Evolutionary conservation across 2,329 filamentous ascomycete species (phyloP).

Genomic region (Annulohypoxylon truncatum): DNA sequence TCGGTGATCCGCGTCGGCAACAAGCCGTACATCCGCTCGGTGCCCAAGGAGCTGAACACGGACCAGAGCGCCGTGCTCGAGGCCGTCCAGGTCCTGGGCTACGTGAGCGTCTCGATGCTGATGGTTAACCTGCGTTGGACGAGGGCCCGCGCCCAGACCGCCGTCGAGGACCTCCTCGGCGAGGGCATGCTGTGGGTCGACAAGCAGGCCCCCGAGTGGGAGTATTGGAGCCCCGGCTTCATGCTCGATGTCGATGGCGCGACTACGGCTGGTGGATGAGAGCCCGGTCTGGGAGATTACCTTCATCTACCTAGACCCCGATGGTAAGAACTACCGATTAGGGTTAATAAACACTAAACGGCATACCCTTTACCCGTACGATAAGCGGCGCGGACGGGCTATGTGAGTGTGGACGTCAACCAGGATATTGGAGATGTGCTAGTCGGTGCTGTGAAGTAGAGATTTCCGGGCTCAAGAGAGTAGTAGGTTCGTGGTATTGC

Average conservation of each 20-base stretch:
- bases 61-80: constrained; percentile 95
- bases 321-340: background rate
- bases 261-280: constrained; percentile 39
- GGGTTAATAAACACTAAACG: background rate
- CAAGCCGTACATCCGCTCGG: constrained; percentile 87
- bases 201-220: constrained; percentile 82
- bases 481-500: background rate
- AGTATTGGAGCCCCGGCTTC: constrained; percentile 91
- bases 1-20: constrained; percentile 85
- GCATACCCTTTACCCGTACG: background rate
- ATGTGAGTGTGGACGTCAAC: background rate
- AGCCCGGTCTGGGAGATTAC: background rate
- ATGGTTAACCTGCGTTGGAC: constrained; percentile 89
- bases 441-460: background rate
- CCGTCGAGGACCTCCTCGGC: constrained; percentile 87
- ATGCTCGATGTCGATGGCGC: constrained; percentile 52
- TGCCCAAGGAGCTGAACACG: constrained; percentile 94
- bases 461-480: too few species aligned
- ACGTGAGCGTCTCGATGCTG: constrained; percentile 90
- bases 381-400: too few species aligned
- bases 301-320: background rate
- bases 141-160: constrained; percentile 83
- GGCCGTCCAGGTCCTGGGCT: constrained; percentile 88
- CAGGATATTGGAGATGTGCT: background rate
- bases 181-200: constrained; percentile 97